Evolutionary conservation across 345 rosid species (phyloP), one percentile per base, ranked within the genome.

Genomic region (Hibiscus mutabilis): DNA sequence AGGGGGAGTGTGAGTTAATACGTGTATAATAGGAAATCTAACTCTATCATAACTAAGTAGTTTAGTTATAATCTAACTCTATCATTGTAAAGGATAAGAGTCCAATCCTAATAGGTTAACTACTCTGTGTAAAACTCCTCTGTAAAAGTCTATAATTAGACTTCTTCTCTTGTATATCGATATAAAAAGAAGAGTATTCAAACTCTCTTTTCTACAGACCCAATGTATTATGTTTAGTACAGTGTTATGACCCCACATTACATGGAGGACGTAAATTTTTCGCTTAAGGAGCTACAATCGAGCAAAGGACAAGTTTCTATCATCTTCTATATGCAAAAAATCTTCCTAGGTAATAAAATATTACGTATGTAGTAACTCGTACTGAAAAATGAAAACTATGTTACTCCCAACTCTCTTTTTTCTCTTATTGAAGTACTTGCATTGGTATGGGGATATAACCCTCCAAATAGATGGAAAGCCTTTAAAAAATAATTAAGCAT

Each of bases 181-280:
- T n/a, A n/a, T n/a, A n/a, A n/a, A n/a, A n/a, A n/a, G n/a, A n/a
- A n/a, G n/a, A n/a, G n/a, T n/a, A n/a, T n/a, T n/a, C n/a, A n/a
- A n/a, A n/a, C n/a, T n/a, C n/a, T n/a, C n/a, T n/a, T n/a, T n/a
- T n/a, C n/a, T n/a, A n/a, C n/a, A n/a, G n/a, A n/a, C n/a, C 19
- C 66, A 73, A 13, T 16, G 46, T 74, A 60, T 77, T 68, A 65
- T 75, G 71, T 81, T 37, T 63, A 19, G 15, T 79, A 68, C 91
- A 94, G 97, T 84, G 90, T 94, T 72, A 57, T 91, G 72, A 94
- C 98, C 75, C 98, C 97, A 4, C 95, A 94, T 75, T 94, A 63
- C 80, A 77, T 80, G 89, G 98, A 94, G 81, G 98, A 94, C 76
- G 76, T 94, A 57, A 89, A 84, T 74, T 94, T 53, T 75, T 91